Evolutionary conservation across 2,329 filamentous ascomycete species (phyloP), one percentile per base, ranked within the genome.

Genomic region (Sporothrix dimorphospora): DNA sequence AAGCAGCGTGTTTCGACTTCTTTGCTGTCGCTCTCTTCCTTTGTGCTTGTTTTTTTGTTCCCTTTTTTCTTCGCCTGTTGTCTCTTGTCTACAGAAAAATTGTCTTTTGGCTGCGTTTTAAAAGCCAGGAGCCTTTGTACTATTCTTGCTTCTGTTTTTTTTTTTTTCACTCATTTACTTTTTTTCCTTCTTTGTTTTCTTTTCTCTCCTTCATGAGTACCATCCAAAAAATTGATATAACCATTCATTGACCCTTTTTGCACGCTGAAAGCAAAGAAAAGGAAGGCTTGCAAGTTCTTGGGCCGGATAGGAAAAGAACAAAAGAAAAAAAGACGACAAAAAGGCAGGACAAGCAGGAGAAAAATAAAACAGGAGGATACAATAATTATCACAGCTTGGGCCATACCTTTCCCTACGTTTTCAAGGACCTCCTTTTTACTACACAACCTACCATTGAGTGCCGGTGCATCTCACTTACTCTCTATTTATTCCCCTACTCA

Each of bases 111-210:
- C 34, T 69, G 49, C 66, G 59, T 69, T 69, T 55, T 69, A n/a
- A 7, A 24, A 21, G 61, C 69, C 70, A 57, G 68, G 61, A 27
- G 55, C 47, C 72, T 69, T 72, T 74, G 72, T 74, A 74, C 69
- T 66, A 34, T 94, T 98, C 81, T 94, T 57, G 7, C 42, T 71
- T n/a, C 8, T 38, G 16, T 68, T 55, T 67, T 30, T 24, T 61
- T 86, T 94, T 45, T 45, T 24, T 67, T 57, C 53, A 21, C 61
- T 67, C 38, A 8, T 67, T 38, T n/a, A 51, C 19, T 67, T 67
- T 30, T 47, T 86, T 94, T 72, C 61, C 40, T 40, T 40, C 55
- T 69, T 55, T 45, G 65, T 47, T 71, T 70, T 66, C 49, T 65
- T 55, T 65, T 12, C 7, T 19, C 70, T 72, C 71, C 57, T 66